phyloP scores from a whole-genome alignment of 805 yeast genomes.

The Pichia kluyveri region DNA sequence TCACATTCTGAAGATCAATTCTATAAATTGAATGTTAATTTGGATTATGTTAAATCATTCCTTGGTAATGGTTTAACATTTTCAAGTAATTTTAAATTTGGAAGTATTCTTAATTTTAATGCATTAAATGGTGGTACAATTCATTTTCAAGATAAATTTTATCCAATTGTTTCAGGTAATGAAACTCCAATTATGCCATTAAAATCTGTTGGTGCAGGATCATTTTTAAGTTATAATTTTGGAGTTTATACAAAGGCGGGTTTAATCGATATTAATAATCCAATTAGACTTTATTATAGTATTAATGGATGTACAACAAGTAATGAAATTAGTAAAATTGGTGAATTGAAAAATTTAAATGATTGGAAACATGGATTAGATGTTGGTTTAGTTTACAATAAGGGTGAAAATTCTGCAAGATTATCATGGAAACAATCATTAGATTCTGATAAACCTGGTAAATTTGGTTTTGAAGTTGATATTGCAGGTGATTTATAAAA shows the following conservation, averaged over 20 bases:
- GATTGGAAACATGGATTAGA: conserved; percentile 9
- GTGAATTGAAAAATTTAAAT: neutral
- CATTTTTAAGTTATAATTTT: conserved; percentile 9
- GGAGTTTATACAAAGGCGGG: conserved; percentile 8
- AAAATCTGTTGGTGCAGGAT: conserved; percentile 8
- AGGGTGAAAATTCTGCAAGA: conserved; percentile 8
- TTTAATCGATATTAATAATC: conserved; percentile 2
- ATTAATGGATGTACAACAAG: conserved; percentile 7
- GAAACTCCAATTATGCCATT: conserved; percentile 13
- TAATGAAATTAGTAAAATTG: conserved; percentile 1
- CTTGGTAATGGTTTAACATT: conserved; percentile 39
- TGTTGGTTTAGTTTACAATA: conserved; percentile 10
- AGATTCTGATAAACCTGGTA: neutral
- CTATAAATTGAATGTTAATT: conserved; percentile 27
- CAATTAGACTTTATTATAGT: conserved; percentile 10
- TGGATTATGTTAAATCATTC: conserved; percentile 31
- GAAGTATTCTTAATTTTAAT: conserved; percentile 40
- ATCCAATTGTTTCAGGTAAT: conserved; percentile 35
- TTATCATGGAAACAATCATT: conserved; percentile 6
- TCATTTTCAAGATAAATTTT: conserved; percentile 73
- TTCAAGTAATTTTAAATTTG: conserved; percentile 42
- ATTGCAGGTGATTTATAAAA: conserved; percentile 7
- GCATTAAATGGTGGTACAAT: conserved; percentile 23
- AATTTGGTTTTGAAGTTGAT: conserved; percentile 12
- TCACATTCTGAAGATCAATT: conserved; percentile 22